These are phyloP conservation scores for Lepidium africanum DNA, from an alignment of 345 rosid genomes.

Conservation along the genomic window DNA sequence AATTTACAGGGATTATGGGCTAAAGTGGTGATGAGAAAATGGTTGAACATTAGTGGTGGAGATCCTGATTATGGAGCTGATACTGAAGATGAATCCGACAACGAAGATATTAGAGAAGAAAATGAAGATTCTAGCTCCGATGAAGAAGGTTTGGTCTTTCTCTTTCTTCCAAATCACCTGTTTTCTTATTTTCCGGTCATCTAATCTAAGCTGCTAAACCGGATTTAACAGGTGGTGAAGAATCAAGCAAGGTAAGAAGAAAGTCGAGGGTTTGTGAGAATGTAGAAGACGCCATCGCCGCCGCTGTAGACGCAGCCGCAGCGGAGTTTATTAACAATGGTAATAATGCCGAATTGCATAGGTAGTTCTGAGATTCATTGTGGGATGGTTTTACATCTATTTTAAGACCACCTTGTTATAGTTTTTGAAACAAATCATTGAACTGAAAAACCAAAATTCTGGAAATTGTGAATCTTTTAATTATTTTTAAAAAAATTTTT, in stretches of 20 bases:
- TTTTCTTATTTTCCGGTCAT: slow-evolving; percentile 1
- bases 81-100: slow-evolving; percentile 40
- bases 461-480: neutral
- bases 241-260: neutral
- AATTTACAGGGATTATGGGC: slow-evolving; percentile 50
- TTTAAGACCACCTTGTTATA: neutral
- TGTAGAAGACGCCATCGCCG: slow-evolving; percentile 28
- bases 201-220: neutral
- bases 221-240: slow-evolving; percentile 1
- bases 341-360: slow-evolving; percentile 27
- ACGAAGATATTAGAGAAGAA: slow-evolving; percentile 32
- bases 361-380: slow-evolving; percentile 21
- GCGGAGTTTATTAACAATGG: slow-evolving; percentile 25
- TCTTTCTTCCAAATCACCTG: neutral
- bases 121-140: slow-evolving; percentile 40
- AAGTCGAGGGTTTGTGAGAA: slow-evolving; percentile 25
- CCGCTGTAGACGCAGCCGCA: slow-evolving; percentile 19
- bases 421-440: neutral
- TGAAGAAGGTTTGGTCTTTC: slow-evolving; percentile 35
- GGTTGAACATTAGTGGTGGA: slow-evolving; percentile 58
- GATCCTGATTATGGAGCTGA: slow-evolving; percentile 84
- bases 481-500: too few species aligned
- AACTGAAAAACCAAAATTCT: neutral
- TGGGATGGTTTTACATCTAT: slow-evolving; percentile 1
- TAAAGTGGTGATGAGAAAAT: slow-evolving; percentile 63